phyloP scores from a whole-genome alignment of 1,139 yeast species.

The Zygoascus sp. region DNA sequence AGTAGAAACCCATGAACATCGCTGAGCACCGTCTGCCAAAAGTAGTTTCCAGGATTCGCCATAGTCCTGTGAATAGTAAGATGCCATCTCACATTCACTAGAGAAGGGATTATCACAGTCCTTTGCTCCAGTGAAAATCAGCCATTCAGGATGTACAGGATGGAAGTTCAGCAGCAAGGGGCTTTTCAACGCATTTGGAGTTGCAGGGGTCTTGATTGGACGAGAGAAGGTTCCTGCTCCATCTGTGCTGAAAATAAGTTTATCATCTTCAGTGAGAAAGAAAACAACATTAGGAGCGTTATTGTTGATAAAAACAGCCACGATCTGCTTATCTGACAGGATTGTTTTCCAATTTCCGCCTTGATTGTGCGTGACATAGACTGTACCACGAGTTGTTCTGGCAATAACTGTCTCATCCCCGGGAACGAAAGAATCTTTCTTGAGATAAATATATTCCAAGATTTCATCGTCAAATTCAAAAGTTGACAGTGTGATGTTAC shows the following conservation, averaged over 20 bases:
- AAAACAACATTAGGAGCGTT: conserved; percentile 60
- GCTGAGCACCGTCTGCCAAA: conserved; percentile 42
- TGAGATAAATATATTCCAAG: conserved; percentile 54
- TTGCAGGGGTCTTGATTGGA: conserved; percentile 50
- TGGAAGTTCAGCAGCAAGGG: conserved; percentile 52
- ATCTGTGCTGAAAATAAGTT: conserved; percentile 56
- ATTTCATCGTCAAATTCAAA: conserved; percentile 43
- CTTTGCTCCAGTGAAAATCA: conserved; percentile 66
- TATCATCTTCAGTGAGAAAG: conserved; percentile 48
- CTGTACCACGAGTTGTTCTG: conserved; percentile 47
- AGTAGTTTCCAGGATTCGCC: conserved; percentile 52
- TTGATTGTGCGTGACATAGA: conserved; percentile 72
- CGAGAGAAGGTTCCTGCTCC: conserved; percentile 57
- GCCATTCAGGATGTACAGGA: conserved; percentile 49
- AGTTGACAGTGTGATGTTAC: conserved; percentile 31
- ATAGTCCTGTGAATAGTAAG: conserved; percentile 54
- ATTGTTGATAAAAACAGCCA: conserved; percentile 56
- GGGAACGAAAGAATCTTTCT: conserved; percentile 35
- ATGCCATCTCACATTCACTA: conserved; percentile 49
- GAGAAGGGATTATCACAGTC: conserved; percentile 48
- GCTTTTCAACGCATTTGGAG: conserved; percentile 32
- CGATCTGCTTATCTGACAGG: conserved; percentile 46
- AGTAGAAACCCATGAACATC: conserved; percentile 67
- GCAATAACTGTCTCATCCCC: conserved; percentile 62
- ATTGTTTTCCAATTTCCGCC: conserved; percentile 57